Conservation (phyloP, 2,329 filamentous ascomycete genomes). For the Alternaria metachromatica region DNA sequence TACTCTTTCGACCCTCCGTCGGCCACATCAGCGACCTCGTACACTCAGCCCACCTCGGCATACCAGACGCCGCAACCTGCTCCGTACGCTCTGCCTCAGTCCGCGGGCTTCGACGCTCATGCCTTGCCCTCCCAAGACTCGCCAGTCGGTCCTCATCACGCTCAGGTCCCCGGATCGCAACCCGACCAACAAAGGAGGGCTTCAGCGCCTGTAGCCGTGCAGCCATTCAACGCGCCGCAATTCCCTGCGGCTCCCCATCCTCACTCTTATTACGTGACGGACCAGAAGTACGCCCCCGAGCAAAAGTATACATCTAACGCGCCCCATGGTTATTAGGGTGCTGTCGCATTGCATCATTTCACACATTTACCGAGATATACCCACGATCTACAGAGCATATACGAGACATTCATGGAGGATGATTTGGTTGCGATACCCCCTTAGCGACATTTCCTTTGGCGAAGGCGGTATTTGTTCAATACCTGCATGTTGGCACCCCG, state of each 20-base stretch:
- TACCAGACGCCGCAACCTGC: slow-evolving; percentile 30
- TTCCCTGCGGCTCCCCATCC: slow-evolving; percentile 33
- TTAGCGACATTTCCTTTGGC: slow-evolving; percentile 14
- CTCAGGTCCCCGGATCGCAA: slow-evolving; percentile 22
- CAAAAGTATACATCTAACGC: slow-evolving; percentile 18
- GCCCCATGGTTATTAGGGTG: slow-evolving; percentile 14
- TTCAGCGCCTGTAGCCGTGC: slow-evolving; percentile 40
- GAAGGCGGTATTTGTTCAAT: slow-evolving; percentile 11
- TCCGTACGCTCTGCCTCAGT: slow-evolving; percentile 34
- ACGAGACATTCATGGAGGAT: slow-evolving; percentile 20
- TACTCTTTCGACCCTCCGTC: slow-evolving; percentile 31
- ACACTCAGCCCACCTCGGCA: slow-evolving; percentile 27
- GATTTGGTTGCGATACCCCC: slow-evolving; percentile 28
- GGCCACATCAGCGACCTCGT: slow-evolving; percentile 21
- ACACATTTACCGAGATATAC: slow-evolving; percentile 1
- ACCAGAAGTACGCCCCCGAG: slow-evolving; percentile 34
- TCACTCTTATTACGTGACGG: slow-evolving; percentile 39
- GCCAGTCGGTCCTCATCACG: slow-evolving; percentile 20
- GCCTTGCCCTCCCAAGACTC: slow-evolving; percentile 24
- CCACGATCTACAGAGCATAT: slow-evolving; percentile 14
- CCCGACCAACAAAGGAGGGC: slow-evolving; percentile 38
- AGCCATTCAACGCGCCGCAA: slow-evolving; percentile 29
- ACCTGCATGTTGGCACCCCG: slow-evolving; percentile 4
- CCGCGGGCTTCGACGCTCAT: slow-evolving; percentile 32
- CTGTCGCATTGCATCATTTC: neutral